A percentile compares a stretch with the other conserved stretches of the same genome.
Conservation (phyloP, 2,329 filamentous ascomycete species). For the Botrytis aclada region DNA sequence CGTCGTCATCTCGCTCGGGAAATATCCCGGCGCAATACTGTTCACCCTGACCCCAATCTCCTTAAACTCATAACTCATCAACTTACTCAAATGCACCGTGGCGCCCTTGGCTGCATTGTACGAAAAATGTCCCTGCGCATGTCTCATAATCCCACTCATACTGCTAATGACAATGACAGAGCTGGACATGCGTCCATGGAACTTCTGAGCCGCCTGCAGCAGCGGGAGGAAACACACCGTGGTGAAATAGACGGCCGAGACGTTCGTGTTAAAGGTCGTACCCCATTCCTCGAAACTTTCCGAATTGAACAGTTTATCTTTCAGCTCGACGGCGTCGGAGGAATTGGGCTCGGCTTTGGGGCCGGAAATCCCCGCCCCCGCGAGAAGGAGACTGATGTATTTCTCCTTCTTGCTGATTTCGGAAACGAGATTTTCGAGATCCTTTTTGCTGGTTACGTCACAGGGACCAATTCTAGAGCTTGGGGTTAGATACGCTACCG, state of each 20-base stretch:
- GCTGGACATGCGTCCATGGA: slow-evolving; percentile 35
- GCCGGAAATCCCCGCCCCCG: slow-evolving; percentile 55
- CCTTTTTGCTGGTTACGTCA: slow-evolving; percentile 59
- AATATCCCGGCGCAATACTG: slow-evolving; percentile 52
- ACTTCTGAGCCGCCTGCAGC: slow-evolving; percentile 53
- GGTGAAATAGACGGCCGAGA: slow-evolving; percentile 61
- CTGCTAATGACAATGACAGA: slow-evolving; percentile 35
- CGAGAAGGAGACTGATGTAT: slow-evolving; percentile 56
- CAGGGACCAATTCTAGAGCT: slow-evolving; percentile 45
- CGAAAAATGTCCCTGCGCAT: slow-evolving; percentile 33
- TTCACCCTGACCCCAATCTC: slow-evolving; percentile 55
- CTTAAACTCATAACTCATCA: slow-evolving; percentile 53
- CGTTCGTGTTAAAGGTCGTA: slow-evolving; percentile 69
- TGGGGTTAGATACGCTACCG: not conserved
- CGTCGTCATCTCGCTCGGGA: slow-evolving; percentile 47
- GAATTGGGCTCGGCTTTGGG: slow-evolving; percentile 36
- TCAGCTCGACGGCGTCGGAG: slow-evolving; percentile 50
- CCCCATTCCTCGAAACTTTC: slow-evolving; percentile 65
- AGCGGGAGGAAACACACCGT: slow-evolving; percentile 61
- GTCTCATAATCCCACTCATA: slow-evolving; percentile 34
- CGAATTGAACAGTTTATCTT: slow-evolving; percentile 55
- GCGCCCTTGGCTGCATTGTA: slow-evolving; percentile 48
- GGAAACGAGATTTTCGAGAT: slow-evolving; percentile 52
- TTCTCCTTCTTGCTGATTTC: slow-evolving; percentile 54
- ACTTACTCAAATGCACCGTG: slow-evolving; percentile 52